Base-by-base conservation (phyloP, 192 early-diverging fungal species). In the Mortierella alpina region DNA sequence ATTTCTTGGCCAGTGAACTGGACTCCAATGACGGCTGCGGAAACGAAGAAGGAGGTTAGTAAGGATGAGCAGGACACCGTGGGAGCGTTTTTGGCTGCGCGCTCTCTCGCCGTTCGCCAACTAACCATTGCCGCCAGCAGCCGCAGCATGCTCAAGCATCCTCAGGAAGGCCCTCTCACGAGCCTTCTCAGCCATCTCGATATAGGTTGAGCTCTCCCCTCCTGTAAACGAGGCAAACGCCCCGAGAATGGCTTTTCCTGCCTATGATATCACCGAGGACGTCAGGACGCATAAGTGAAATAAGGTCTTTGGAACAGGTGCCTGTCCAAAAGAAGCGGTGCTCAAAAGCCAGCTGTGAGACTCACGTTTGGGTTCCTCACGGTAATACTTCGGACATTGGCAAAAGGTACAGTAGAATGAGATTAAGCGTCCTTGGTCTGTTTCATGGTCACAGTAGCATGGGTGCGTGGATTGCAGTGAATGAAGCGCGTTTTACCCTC, bases 111-210 rank as follows among this genome's bases (percentile, higher is more conserved):
- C 8, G 13, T 14, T 48, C 63, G 42, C 5, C 58, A 59, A 15
- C 52, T 20, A 68, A 76, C 74, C 74, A 54, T 76, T 76, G 45
- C 74, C 74, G 31, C 74, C 74, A 18, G 74, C 74, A 17, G 74
- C 74, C 4, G 74, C 74, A 17, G 74, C 74, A 42, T 76, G 74
- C 31, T 76, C 74, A 11, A 76, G 66, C 66, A 76, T 64, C 58
- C 74, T 63, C 53, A 76, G 40, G 62, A 76, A 76, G 10, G 74
- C 74, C 42, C 66, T 68, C 61, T 76, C 74, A 48, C 74, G 74
- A 64, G 74, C 74, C 67, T 76, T 76, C 47, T 76, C 74, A 14
- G 74, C 74, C 74, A 76, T 76, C 48, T 76, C 74, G 62, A 76
- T 69, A 53, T 76, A 76, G 18, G 74, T 76, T 7, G 74, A 62